Base-by-base conservation (phyloP, 495 filamentous ascomycete species). In the Baudoinia panamericana region DNA sequence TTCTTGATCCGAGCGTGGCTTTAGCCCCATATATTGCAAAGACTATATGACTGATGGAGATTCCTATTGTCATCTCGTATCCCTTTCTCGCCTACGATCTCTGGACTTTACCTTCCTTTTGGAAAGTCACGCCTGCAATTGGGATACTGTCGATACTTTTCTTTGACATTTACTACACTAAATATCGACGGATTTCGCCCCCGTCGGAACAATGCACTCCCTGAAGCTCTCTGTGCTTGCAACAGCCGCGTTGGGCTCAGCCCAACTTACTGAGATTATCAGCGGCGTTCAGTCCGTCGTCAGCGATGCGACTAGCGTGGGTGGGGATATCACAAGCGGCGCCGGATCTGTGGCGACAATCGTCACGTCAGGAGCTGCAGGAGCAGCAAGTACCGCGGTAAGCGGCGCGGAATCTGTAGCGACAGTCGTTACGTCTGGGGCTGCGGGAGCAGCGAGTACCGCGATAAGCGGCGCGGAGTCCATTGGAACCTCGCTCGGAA, bases 241-340 rank as follows among this genome's bases (percentile, higher is more conserved):
- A 10, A 18, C 43, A 11, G 43, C 24, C 29, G 5, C 27, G 18
- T 28, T 46, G 11, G 36, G 16, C 22, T 27, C 21, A 1, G 41
- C 30, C 7, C 41, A 43, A 30, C 7, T 33, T 6, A 4, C 27
- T 3, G 40, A 25, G 8, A 36, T 43, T 21, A 36, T 36, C 32
- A 13, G 6, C 13, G 41, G 20, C 21, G 15, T 43, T 12, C 13
- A 13, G 10, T 35, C 30, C 3, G 33, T 23, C 24, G 41, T 35
- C 11, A 27, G 41, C 20, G 41, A 24, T 9, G 34, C 23, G 5
- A 24, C 15, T 7, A 24, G 20, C 34, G 16, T 37, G 15, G 34
- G 34, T 16, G 34, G 20, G 7, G 34, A 36, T 15, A 28, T 36
- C 21, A 43, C 41, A 4, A 36, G 30, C 13, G 41, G 15, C 16